Evolutionary conservation across 805 yeast genomes (phyloP).

Genomic region (Yarrowia divulgata): DNA sequence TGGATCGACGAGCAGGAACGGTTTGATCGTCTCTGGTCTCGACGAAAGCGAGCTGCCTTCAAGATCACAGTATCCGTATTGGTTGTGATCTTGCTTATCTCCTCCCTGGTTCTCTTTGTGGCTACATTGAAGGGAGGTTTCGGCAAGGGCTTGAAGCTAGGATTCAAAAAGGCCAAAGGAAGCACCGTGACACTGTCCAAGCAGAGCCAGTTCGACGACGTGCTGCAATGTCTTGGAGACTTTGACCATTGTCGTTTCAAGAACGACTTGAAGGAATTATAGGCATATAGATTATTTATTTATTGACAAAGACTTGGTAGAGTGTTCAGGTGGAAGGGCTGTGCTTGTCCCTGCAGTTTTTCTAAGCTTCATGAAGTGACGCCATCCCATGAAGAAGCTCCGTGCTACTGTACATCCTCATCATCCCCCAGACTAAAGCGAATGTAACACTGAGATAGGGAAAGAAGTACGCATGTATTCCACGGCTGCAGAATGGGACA

Average conservation of each 20-base stretch:
- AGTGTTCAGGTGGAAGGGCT: too few relatives aligned
- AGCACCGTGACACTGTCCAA: not conserved
- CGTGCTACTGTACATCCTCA: too few relatives aligned
- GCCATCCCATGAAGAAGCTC: too few relatives aligned
- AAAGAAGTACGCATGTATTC: too few relatives aligned
- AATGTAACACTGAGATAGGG: not conserved
- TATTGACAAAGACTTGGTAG: not conserved
- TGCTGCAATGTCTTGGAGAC: constrained; percentile 43
- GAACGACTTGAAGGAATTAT: constrained; percentile 26
- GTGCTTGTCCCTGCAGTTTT: too few relatives aligned
- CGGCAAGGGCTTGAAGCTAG: constrained; percentile 4
- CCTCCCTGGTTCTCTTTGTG: constrained; percentile 15
- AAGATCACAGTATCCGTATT: constrained; percentile 39
- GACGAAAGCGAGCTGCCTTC: constrained; percentile 41
- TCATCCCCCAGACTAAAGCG: not conserved
- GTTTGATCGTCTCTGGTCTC: constrained; percentile 42
- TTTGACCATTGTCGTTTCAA: constrained; percentile 41
- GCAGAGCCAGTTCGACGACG: constrained; percentile 43
- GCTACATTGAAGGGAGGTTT: constrained; percentile 12
- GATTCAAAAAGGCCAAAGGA: constrained; percentile 1
- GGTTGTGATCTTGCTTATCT: constrained; percentile 40
- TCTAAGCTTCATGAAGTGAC: too few relatives aligned
- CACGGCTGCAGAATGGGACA: too few relatives aligned
- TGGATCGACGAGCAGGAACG: constrained; percentile 44
- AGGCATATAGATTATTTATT: constrained; percentile 7